Base-by-base conservation (phyloP, 2,329 filamentous ascomycete genomes). In the Bimuria novae-zelandiae region DNA sequence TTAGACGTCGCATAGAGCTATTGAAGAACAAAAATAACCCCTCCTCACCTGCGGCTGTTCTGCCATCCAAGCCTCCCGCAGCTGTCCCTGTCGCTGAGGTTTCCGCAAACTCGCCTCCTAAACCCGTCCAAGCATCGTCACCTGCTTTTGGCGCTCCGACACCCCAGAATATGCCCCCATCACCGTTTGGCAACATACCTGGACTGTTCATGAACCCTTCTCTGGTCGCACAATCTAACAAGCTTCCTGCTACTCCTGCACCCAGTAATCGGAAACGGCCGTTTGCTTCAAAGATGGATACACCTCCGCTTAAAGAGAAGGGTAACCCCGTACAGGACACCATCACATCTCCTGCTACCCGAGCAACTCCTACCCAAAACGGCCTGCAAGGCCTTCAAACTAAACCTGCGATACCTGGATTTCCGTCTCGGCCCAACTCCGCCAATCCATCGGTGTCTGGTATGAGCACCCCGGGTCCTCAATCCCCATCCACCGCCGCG, bases 1-100 rank as follows among this genome's bases (percentile, higher is more conserved):
- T 92, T 41, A 85, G 90, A 59, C 84, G 90, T 67, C 91, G 90
- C 61, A 87, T 96, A 67, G 89, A 91, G 54, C 88, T 88, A n/a
- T 56, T 73, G 39, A 68, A 64, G 50, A 64, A 60, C 14, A 53
- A 64, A 49, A 64, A 60, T 12, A 53, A 30, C 29, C 19, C 55
- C 29, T 47, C 49, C 21, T 54, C 59, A 16, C 52, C 57, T 4
- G 22, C 53, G 22, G 41, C 42, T 17, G 46, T 55, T 29, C 40
- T 50, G 4, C 11, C 48, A 11, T 39, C 50, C 2, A 47, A 42
- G 23, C 27, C 19, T 19, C 2, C 37, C 14, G 11, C 19, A 32
- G 27, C 40, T 36, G 25, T 29, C 17, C 17, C 49, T 30, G 16
- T 21, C 17, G 7, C 32, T 16, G 40, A 21, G 27, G 30, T 25